Evolutionary conservation across 306 rosid genomes (phyloP), one percentile per base, ranked within the genome.

Genomic region (Arachis stenosperma): DNA sequence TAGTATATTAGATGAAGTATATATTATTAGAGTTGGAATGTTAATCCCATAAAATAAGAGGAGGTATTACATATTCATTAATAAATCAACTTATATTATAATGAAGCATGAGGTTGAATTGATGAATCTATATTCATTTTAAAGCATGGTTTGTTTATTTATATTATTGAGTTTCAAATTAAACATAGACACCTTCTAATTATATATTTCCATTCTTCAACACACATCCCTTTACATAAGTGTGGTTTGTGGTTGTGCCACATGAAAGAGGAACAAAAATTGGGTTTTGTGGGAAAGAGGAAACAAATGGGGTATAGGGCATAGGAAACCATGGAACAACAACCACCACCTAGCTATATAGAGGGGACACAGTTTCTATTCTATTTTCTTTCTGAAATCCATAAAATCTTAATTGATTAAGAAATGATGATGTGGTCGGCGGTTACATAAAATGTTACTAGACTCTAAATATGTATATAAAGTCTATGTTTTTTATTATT

Each of bases 381-480:
- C 55, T 51, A 70, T 57, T 63, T 44, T 73, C 81, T 79, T 85
- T 60, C 90, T 92, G 90, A 92, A 90, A 82, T 81, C 83, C 75
- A 86, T 81, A 74, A 74, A 67, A 4, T 43, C 46, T 78, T 53
- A 70, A 46, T 66, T 63, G 76, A 89, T 78, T 82, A 79, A 74
- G 46, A 85, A 83, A 75, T 81, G 61, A 33, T 33, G 37, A 80
- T 80, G 70, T 61, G 81, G 84, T 86, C 83, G 89, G 89, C 86
- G 82, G 88, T 85, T 88, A 77, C 83, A n/a, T 61, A 69, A 68
- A 77, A 33, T 33, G 37, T 78, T 47, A 76, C 36, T 57, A 43
- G 77, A 55, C 8, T 48, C 44, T 57, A 54, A 54, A 22, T 22
- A 22, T 22, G 17, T 17, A 40, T 22, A 33, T 33, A 33, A 33